Evolutionary conservation across 345 rosid genomes (phyloP).

Genomic region (Murraya koenigii): DNA sequence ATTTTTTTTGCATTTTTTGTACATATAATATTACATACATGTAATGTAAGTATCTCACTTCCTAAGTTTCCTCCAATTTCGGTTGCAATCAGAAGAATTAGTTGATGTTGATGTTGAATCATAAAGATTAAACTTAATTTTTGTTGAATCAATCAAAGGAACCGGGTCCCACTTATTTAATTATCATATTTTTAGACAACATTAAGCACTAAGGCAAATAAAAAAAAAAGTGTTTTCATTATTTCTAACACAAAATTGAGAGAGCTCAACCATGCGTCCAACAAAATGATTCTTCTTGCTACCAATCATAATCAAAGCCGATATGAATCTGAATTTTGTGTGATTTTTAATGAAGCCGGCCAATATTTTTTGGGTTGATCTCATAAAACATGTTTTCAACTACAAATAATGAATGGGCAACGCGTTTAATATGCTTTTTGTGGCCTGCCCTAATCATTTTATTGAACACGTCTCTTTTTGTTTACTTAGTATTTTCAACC

Average conservation of each 20-base stretch:
- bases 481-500: neutral
- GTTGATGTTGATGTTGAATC: conserved; percentile 4
- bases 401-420: neutral
- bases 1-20: neutral
- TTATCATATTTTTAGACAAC: neutral
- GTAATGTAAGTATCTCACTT: neutral
- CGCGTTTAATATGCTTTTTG: neutral
- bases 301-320: neutral
- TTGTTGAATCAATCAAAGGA: neutral
- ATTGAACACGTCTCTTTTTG: neutral
- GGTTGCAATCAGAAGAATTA: neutral
- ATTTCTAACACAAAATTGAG: too few species aligned
- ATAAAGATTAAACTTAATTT: neutral
- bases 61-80: conserved; percentile 1
- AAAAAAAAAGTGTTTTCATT: too few species aligned
- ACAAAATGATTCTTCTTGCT: too few species aligned
- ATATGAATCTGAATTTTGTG: neutral
- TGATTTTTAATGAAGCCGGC: neutral
- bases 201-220: too few species aligned
- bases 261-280: too few species aligned
- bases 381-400: neutral
- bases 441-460: neutral
- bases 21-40: neutral
- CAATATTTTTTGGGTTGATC: neutral
- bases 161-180: neutral